Conservation (phyloP, 805 yeast species). For the Pichia rugopelliculosa region DNA sequence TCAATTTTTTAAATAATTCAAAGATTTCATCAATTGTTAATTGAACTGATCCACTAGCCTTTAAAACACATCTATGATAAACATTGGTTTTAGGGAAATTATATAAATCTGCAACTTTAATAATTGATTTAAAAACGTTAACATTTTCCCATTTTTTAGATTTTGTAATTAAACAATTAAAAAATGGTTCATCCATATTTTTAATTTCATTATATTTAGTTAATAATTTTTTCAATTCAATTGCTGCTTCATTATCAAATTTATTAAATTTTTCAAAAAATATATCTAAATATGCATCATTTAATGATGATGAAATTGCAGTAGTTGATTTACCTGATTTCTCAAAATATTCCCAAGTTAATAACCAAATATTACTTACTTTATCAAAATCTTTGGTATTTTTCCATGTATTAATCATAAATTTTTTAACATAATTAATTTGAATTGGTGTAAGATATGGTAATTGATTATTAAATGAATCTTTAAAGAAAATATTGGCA, state of each 20-base stretch:
- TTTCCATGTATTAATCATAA: constrained; percentile 53
- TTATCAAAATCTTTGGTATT: constrained; percentile 48
- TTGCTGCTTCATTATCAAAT: constrained; percentile 45
- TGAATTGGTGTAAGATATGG: constrained; percentile 68
- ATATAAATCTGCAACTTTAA: constrained; percentile 52
- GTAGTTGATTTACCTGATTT: constrained; percentile 41
- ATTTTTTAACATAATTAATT: constrained; percentile 61
- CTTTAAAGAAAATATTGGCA: constrained; percentile 66
- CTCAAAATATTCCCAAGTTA: constrained; percentile 50
- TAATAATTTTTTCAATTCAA: constrained; percentile 48
- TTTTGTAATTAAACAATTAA: constrained; percentile 65
- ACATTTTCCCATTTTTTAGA: constrained; percentile 59
- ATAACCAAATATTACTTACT: constrained; percentile 54
- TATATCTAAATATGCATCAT: constrained; percentile 60
- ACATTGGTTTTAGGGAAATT: constrained; percentile 58
- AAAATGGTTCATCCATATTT: constrained; percentile 70
- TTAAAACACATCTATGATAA: constrained; percentile 63
- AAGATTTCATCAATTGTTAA: constrained; percentile 47
- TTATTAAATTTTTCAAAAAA: constrained; percentile 57
- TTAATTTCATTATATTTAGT: constrained; percentile 47
- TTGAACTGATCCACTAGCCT: constrained; percentile 58
- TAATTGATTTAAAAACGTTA: constrained; percentile 54
- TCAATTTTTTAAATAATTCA: constrained; percentile 20
- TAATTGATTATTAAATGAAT: constrained; percentile 56
- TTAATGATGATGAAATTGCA: constrained; percentile 64